Base-by-base conservation (phyloP, 78 protist genomes). In the Dictyostelium brefeldianum region DNA sequence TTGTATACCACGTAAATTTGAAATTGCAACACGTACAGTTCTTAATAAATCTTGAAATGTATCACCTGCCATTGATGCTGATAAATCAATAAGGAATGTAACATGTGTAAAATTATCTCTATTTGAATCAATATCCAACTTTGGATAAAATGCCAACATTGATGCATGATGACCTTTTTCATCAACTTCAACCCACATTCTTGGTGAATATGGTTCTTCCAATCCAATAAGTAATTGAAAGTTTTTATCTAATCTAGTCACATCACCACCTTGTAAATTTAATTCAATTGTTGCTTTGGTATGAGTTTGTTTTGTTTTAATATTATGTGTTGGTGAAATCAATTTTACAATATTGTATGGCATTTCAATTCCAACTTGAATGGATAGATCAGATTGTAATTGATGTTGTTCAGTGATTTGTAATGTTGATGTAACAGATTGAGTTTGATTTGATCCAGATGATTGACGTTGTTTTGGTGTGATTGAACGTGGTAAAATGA, bases 401-500 rank as follows among this genome's bases (percentile, higher is more conserved):
- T 43, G 57, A 3, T 22, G 36, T 2, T 25, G 17, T 4, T 50
- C 78, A 11, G 57, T 51, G 0, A 95, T 54, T 51, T 78, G 70
- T 1, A 75, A 67, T n/a, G 92, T 54, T 8, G 56, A 29, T 79
- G 93, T 85, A 5, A 62, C n/a, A 77, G 75, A 22, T 67, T 57
- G 95, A 12, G 75, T 71, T 25, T 83, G 43, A 47, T 50, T 74
- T 6, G 96, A 78, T 7, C 69, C 87, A 41, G 62, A 46, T 5
- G 46, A 50, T 17, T 74, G 56, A 3, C 80, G 27, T 83, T 96
- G 96, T 43, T 91, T 84, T 48, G 97, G 97, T 4, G 95, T 89
- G 20, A 98, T 92, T 17, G 71, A 20, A 12, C 98, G 65, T 62
- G 99, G 98, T 22, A 97, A 62, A 25, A 92, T 25, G 31, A 95